Evolutionary conservation across 2,329 filamentous ascomycete genomes (phyloP).

Genomic region (Diplodia corticola): DNA sequence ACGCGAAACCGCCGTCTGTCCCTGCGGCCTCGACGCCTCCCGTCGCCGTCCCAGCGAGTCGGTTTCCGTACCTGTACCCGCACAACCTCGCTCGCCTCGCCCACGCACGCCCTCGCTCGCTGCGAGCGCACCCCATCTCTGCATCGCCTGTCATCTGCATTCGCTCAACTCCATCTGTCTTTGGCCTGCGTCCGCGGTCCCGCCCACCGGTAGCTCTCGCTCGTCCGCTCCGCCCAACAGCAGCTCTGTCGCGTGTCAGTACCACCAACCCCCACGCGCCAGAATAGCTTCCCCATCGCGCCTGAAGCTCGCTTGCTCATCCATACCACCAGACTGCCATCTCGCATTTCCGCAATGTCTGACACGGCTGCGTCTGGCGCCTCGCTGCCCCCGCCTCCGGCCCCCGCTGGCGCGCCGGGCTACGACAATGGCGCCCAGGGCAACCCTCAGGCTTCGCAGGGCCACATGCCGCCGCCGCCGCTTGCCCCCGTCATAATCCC

Average conservation of each 20-base stretch:
- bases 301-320: slow-evolving; percentile 21
- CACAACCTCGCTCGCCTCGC: slow-evolving; percentile 20
- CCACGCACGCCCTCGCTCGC: slow-evolving; percentile 8
- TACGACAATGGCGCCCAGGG: slow-evolving; percentile 75
- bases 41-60: slow-evolving; percentile 21
- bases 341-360: slow-evolving; percentile 62
- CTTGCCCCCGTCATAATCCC: slow-evolving; percentile 84
- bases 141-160: slow-evolving; percentile 4
- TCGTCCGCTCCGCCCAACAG: not conserved
- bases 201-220: not conserved
- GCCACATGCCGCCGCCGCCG: slow-evolving; percentile 86
- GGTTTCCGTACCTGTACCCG: slow-evolving; percentile 14
- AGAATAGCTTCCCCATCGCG: slow-evolving; percentile 13
- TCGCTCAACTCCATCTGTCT: slow-evolving; percentile 4
- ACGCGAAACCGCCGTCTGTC: not conserved
- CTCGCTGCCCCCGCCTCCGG: slow-evolving; percentile 69
- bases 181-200: not conserved
- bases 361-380: slow-evolving; percentile 65
- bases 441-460: slow-evolving; percentile 66
- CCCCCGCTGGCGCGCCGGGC: slow-evolving; percentile 70
- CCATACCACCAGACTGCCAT: slow-evolving; percentile 18
- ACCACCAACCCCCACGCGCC: slow-evolving; percentile 22
- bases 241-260: slow-evolving; percentile 19
- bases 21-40: slow-evolving; percentile 22
- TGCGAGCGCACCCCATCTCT: not conserved